Conservation (phyloP, 768 basidiomycete species). For the Tylopilus plumbeoviolaceoides region DNA sequence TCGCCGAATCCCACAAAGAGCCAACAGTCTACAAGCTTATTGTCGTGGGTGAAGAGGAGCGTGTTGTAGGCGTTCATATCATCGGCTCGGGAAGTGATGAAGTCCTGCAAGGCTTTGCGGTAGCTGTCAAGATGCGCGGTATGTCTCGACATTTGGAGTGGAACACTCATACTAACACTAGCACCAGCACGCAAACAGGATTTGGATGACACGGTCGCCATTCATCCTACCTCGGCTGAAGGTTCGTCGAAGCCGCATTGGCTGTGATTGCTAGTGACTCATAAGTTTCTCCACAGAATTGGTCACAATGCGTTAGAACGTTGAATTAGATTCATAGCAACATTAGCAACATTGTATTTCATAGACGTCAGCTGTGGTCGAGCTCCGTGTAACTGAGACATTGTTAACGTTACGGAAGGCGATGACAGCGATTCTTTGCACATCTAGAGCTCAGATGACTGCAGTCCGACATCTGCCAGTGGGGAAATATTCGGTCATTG, state of each 20-base stretch:
- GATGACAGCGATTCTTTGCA: too few relatives aligned
- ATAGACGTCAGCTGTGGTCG: neutral
- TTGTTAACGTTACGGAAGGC: neutral
- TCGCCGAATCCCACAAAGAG: slow-evolving; percentile 87
- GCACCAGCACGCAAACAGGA: slow-evolving; percentile 68
- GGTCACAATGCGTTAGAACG: slow-evolving; percentile 47
- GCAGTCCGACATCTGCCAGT: too few relatives aligned
- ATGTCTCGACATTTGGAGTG: slow-evolving; percentile 13
- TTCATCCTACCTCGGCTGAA: slow-evolving; percentile 85
- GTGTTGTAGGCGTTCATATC: slow-evolving; percentile 94
- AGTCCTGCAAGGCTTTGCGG: slow-evolving; percentile 90
- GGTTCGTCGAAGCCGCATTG: slow-evolving; percentile 42
- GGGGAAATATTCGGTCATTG: too few relatives aligned
- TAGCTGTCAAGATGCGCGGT: slow-evolving; percentile 97
- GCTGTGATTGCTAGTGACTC: slow-evolving; percentile 8
- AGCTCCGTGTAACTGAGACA: neutral
- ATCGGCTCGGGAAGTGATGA: slow-evolving; percentile 93
- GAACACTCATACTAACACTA: slow-evolving; percentile 4
- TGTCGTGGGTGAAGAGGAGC: slow-evolving; percentile 83
- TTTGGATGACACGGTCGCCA: slow-evolving; percentile 85
- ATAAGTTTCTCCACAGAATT: slow-evolving; percentile 39
- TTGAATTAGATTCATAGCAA: neutral
- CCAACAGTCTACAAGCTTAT: slow-evolving; percentile 94
- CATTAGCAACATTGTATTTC: neutral
- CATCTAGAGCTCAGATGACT: too few relatives aligned